Percentiles rank a stretch among this genome's conserved stretches.
These are phyloP conservation scores for Monosporozyma solicola DNA, from an alignment of 805 yeast species.

Conservation along the genomic window DNA sequence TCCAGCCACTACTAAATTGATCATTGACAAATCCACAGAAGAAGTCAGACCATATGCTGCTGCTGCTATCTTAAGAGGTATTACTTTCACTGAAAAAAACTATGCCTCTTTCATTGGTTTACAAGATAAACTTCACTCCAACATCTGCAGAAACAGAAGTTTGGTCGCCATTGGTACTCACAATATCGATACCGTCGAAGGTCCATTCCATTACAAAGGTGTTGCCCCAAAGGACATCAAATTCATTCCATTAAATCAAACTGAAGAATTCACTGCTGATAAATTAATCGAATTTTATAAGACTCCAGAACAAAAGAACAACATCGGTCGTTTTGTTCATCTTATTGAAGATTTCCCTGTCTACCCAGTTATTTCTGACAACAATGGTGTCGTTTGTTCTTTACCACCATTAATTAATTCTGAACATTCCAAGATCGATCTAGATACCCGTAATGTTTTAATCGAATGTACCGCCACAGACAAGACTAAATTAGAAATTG, in stretches of 20 bases:
- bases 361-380: constrained; percentile 82
- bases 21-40: constrained; percentile 66
- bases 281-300: constrained; percentile 77
- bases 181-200: constrained; percentile 70
- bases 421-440: constrained; percentile 76
- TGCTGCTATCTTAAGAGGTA: constrained; percentile 83
- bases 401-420: constrained; percentile 97
- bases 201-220: constrained; percentile 85
- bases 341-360: constrained; percentile 83
- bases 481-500: constrained; percentile 87
- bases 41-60: constrained; percentile 87
- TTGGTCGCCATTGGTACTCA: constrained; percentile 98
- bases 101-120: constrained; percentile 92
- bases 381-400: constrained; percentile 69
- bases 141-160: constrained; percentile 93
- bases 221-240: constrained; percentile 66
- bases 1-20: constrained; percentile 56
- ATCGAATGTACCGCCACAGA: constrained; percentile 95
- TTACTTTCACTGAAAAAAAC: constrained; percentile 70
- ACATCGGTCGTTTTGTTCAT: constrained; percentile 79
- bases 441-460: constrained; percentile 79
- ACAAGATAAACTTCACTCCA: constrained; percentile 93
- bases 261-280: constrained; percentile 59
- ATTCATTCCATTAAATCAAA: constrained; percentile 69
- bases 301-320: constrained; percentile 64